phyloP scores from a whole-genome alignment of 768 basidiomycete species.

The Trametes maxima region DNA sequence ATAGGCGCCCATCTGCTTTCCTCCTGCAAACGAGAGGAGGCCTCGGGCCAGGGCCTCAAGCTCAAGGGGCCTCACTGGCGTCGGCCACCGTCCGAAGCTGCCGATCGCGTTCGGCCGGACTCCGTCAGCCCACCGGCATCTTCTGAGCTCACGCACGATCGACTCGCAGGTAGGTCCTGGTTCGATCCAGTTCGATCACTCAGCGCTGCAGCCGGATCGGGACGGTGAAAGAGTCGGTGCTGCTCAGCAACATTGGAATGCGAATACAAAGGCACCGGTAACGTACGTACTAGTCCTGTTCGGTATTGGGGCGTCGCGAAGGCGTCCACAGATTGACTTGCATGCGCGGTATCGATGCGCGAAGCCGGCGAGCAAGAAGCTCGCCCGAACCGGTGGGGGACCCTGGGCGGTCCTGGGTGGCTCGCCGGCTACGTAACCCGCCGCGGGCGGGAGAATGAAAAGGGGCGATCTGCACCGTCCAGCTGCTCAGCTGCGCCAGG shows the following conservation, averaged over 20 bases:
- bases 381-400: neutral
- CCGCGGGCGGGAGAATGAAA: constrained; percentile 2
- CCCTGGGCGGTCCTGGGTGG: neutral
- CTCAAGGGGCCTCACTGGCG: neutral
- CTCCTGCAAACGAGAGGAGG: too few relatives aligned
- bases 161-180: too few relatives aligned
- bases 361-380: neutral
- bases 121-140: too few relatives aligned
- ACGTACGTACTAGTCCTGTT: too few relatives aligned
- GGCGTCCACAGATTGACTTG: neutral
- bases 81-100: neutral
- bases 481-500: neutral
- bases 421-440: neutral
- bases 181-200: too few relatives aligned
- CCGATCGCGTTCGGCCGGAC: neutral
- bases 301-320: too few relatives aligned
- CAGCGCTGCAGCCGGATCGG: too few relatives aligned
- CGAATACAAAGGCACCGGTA: too few relatives aligned
- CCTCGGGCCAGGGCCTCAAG: too few relatives aligned
- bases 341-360: neutral
- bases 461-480: constrained; percentile 6
- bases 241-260: too few relatives aligned
- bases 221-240: too few relatives aligned
- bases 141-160: too few relatives aligned
- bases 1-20: neutral